Evolutionary conservation across 371 early-diverging fungal species (phyloP), one percentile per base, ranked within the genome.

Genomic region (Mortierella sp.): DNA sequence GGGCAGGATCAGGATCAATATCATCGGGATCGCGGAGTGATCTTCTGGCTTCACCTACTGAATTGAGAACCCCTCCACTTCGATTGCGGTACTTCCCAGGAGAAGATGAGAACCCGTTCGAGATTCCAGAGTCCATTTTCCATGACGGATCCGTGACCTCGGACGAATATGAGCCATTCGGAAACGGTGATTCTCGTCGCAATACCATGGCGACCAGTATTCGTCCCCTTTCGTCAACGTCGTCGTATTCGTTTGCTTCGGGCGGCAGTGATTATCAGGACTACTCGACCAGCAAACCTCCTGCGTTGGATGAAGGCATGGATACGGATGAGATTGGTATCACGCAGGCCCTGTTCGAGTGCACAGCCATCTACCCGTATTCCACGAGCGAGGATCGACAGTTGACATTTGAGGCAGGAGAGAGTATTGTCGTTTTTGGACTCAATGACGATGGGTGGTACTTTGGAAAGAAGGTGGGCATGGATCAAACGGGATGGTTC

Each of bases 391-490:
- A 74, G 41, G 65, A 41, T 8, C 56, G 74, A 16, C 68, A 74
- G 50, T 28, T 74, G 45, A 64, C 27, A 3, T 74, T 74, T 64
- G 74, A 68, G 42, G 68, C 74, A n/a, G 74, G 74, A 23, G 74
- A 74, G 61, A 74, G 65, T 31, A 74, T 74, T 27, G 49, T 74
- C 30, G 74, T 74, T 24, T 74, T 74, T 68, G 74, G 74, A 21
- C 26, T 74, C 58, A 74, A 74, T 48, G 74, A 74, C 4, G 58
- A 74, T 14, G 73, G 73, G 4, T 74, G 74, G 74, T 74, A 68
- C 16, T 74, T 74, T 58, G 74, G 74, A 4, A 74, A 74, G 54
- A 74, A 74, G 64, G 65, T 74, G 34, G 74, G 74, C 9, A 74
- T 68, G 50, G 69, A 68, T 0, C 4, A 42, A 1, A 68, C 56